A percentile compares a stretch with the other conserved stretches of the same genome.
These are phyloP conservation scores for Debaryomyces sp. DNA, from an alignment of 1,139 yeast genomes.

Conservation along the genomic window DNA sequence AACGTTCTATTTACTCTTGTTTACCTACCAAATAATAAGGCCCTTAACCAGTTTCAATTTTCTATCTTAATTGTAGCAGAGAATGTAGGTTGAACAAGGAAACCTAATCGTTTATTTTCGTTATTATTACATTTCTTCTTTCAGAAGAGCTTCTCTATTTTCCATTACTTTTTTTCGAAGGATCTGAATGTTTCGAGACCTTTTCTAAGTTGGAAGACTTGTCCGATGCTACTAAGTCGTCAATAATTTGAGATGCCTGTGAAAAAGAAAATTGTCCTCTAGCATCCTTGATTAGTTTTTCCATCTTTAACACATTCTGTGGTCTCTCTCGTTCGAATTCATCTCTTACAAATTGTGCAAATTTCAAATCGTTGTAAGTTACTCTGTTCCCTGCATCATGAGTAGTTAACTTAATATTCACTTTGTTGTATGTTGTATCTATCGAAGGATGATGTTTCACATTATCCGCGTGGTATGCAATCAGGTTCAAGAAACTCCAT, in stretches of 20 bases:
- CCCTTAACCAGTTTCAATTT: no score
- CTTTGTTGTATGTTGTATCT: slow-evolving; percentile 62
- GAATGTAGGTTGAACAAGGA: no score
- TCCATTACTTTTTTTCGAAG: neutral
- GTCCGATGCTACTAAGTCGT: slow-evolving; percentile 17
- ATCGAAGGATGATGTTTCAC: slow-evolving; percentile 78
- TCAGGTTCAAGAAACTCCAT: slow-evolving; percentile 64
- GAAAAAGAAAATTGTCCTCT: slow-evolving; percentile 16
- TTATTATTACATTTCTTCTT: no score
- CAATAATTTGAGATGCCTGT: slow-evolving; percentile 21
- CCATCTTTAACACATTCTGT: slow-evolving; percentile 2
- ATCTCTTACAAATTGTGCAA: slow-evolving; percentile 48
- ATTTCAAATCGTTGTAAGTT: slow-evolving; percentile 57
- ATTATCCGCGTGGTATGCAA: slow-evolving; percentile 62
- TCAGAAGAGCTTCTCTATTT: no score
- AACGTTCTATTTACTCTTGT: no score
- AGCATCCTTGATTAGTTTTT: slow-evolving; percentile 7
- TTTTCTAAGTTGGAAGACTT: neutral
- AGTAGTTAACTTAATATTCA: slow-evolving; percentile 60
- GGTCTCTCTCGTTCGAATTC: slow-evolving; percentile 9
- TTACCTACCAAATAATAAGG: no score
- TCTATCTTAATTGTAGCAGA: no score
- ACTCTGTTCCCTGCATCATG: slow-evolving; percentile 64
- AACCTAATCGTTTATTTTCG: no score
- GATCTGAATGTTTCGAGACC: neutral